Base-by-base conservation (phyloP, 2,329 filamentous ascomycete genomes). In the Trichoderma citrinoviride region DNA sequence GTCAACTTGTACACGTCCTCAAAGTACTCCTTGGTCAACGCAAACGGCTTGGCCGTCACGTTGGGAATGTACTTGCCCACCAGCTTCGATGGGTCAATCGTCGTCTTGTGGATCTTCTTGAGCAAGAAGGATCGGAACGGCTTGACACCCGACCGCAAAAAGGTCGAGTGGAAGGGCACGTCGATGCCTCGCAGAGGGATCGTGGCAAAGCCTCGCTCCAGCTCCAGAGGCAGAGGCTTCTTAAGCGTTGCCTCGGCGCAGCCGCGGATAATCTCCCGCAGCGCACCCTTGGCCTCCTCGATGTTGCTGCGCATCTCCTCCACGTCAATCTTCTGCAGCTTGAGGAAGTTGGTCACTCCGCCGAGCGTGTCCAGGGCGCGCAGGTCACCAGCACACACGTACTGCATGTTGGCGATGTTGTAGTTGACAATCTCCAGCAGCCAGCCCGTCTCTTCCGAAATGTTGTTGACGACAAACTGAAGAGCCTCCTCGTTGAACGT, bases 91-190 rank as follows among this genome's bases (percentile, higher is more conserved):
- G 95, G 95, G 77, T 99, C 95, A 77, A 99, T 98, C 61, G 91
- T 96, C 25, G 93, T 97, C 87, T 96, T 97, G 85, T 98, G 93
- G 82, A 99, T 98, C 87, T 99, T 99, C 91, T 98, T 99, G 72
- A 98, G 89, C 76, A 99, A 80, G 87, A 99, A 99, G 50, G 90
- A 94, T 70, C 95, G 87, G 92, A 99, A 99, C 53, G 96, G 95
- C 85, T 99, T 99, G 78, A 99, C 95, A 73, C 95, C 96, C 44
- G 93, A 97, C 64, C 96, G 91, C 80, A 99, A 82, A 85, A 99
- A 99, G 19, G 95, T 99, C 72, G 91, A 95, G 85, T 99, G 95
- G 91, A 99, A 99, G 50, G 95, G 95, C 75, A 98, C 96, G 73
- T 99, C 95, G 72, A 99, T 99, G 68, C 96, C 96, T 75, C 90